These are phyloP conservation scores for Stagonosporopsis tanaceti DNA, from an alignment of 2,329 filamentous ascomycete species.

Conservation along the genomic window DNA sequence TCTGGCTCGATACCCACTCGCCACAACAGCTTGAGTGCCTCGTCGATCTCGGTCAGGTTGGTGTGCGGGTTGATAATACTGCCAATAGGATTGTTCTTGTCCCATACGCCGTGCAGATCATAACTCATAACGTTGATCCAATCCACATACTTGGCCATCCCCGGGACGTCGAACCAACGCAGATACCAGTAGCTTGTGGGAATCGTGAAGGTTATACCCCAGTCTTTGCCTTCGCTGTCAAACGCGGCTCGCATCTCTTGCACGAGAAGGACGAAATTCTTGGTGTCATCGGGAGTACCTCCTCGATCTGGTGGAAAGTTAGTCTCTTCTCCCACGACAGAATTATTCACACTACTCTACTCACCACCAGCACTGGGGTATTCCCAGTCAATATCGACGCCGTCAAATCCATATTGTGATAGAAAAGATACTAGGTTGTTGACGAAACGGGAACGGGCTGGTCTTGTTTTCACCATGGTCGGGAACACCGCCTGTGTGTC, in stretches of 20 bases:
- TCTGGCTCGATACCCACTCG: constrained; percentile 27
- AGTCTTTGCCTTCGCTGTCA: background rate
- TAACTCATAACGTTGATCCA: constrained; percentile 58
- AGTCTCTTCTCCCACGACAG: too few species aligned
- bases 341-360: too few species aligned
- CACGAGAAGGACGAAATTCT: background rate
- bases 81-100: constrained; percentile 17
- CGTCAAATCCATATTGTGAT: constrained; percentile 52
- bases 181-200: constrained; percentile 38
- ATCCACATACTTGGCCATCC: constrained; percentile 35
- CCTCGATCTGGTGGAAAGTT: background rate
- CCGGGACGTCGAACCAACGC: constrained; percentile 31
- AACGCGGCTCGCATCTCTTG: background rate
- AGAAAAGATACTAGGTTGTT: constrained; percentile 49
- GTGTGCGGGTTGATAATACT: constrained; percentile 19
- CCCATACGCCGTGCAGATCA: constrained; percentile 52
- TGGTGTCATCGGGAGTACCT: constrained; percentile 1
- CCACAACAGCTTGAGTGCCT: constrained; percentile 45
- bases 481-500: constrained; percentile 41
- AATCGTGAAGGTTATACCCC: constrained; percentile 24
- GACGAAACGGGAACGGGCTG: constrained; percentile 45
- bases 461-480: constrained; percentile 34
- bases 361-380: constrained; percentile 13
- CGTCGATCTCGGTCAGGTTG: constrained; percentile 58
- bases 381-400: constrained; percentile 57